Percentiles rank a stretch among this genome's conserved stretches.
Evolutionary conservation across 257 asterid genomes (phyloP).

Genomic region (Przewalskia tangutica): DNA sequence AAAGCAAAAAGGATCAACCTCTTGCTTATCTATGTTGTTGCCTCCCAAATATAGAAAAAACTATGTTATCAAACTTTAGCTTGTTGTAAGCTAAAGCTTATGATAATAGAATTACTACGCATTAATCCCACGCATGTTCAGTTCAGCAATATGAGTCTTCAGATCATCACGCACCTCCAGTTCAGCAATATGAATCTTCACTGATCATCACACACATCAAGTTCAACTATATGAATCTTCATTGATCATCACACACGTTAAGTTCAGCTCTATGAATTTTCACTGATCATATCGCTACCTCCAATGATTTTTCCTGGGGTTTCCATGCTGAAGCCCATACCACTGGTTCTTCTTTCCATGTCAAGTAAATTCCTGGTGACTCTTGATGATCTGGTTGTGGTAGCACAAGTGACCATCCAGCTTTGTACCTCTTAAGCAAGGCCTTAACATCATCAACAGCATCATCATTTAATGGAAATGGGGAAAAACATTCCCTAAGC

Average conservation of each 20-base stretch:
- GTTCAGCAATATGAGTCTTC: not conserved
- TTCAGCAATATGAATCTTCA: not conserved
- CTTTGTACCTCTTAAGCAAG: conserved; percentile 55
- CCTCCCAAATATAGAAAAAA: conserved; percentile 11
- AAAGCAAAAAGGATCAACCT: not conserved
- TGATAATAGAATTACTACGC: not conserved
- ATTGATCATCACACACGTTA: not conserved
- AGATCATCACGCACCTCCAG: not conserved
- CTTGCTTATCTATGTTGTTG: conserved; percentile 1
- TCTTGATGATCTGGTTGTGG: conserved; percentile 18
- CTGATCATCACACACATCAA: not conserved
- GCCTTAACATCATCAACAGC: conserved; percentile 70
- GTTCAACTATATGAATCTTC: not conserved
- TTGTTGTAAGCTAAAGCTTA: not conserved
- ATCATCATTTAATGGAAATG: conserved; percentile 48
- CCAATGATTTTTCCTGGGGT: conserved; percentile 20
- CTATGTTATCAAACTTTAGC: not conserved
- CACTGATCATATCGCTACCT: not conserved
- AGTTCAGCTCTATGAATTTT: not conserved
- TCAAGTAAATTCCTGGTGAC: conserved; percentile 43
- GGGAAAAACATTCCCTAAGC: conserved; percentile 37
- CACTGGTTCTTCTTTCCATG: conserved; percentile 78
- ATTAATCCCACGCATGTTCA: not conserved
- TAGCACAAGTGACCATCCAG: conserved; percentile 58
- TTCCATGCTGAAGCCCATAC: conserved; percentile 95